Conservation (phyloP, 345 rosid genomes). For the Pseudoturritis turrita region DNA sequence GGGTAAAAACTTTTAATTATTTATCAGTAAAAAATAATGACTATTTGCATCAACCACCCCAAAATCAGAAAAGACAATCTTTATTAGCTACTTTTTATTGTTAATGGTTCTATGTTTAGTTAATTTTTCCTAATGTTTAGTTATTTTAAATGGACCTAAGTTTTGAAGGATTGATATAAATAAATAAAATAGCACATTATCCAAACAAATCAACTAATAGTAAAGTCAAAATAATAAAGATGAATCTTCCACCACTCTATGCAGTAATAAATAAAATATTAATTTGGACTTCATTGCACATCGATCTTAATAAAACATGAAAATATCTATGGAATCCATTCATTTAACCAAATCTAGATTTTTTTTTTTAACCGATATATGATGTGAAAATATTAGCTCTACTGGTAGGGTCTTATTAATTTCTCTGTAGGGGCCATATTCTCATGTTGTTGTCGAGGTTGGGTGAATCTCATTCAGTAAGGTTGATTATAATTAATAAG, state of each 20-base stretch:
- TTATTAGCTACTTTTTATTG: neutral
- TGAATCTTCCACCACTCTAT: neutral
- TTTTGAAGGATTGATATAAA: neutral
- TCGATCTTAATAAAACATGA: neutral
- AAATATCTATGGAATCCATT: neutral
- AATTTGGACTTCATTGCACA: neutral
- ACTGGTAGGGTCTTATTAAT: slow-evolving; percentile 13
- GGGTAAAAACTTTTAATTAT: neutral
- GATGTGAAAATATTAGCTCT: slow-evolving; percentile 6
- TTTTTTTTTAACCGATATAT: neutral
- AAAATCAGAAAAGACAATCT: neutral
- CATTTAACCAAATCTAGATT: neutral
- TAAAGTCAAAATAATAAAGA: neutral
- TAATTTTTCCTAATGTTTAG: neutral
- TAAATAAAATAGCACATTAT: neutral
- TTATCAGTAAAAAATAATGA: neutral
- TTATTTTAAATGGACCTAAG: neutral
- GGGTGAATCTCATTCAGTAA: slow-evolving; percentile 25
- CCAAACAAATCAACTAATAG: neutral
- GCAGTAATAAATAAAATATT: neutral
- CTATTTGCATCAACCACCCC: neutral
- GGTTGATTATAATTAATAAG: neutral
- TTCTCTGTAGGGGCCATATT: slow-evolving; percentile 4
- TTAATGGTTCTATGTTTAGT: neutral
- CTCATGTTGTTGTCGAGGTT: slow-evolving; percentile 24